A percentile compares a stretch with the other conserved stretches of the same genome.
Conservation (phyloP, 2,329 filamentous ascomycete species). For the Paecilomyces sp. region DNA sequence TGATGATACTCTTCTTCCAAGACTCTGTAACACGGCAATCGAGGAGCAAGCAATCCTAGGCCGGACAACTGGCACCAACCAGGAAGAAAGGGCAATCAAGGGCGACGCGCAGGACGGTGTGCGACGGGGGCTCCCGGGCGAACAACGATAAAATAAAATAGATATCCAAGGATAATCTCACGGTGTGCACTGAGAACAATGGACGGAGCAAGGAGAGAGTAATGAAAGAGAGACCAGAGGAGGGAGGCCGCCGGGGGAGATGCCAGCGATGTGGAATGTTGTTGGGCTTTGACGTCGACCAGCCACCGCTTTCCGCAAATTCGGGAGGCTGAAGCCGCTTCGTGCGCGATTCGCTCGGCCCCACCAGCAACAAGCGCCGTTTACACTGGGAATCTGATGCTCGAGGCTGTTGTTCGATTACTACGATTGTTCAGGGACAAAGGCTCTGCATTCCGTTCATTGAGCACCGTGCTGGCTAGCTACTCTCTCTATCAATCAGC, state of each 20-base stretch:
- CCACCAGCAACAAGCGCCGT: not conserved
- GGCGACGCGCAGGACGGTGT: not conserved
- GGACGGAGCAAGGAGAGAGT: not conserved
- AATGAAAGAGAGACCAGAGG: not conserved
- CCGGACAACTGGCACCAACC: not conserved
- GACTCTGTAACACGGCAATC: not conserved
- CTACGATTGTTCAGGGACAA: not conserved
- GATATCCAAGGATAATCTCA: not conserved
- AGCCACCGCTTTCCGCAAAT: conserved; percentile 9
- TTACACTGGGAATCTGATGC: not conserved
- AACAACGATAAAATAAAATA: not conserved
- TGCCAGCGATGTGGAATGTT: not conserved
- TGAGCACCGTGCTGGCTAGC: not conserved
- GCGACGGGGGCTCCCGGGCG: not conserved
- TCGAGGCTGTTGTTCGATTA: not conserved
- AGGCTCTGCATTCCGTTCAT: not conserved
- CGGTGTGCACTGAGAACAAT: not conserved
- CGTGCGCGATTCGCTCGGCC: not conserved
- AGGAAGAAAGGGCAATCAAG: not conserved
- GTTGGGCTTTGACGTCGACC: conserved; percentile 2
- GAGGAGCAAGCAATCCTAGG: not conserved
- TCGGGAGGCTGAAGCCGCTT: conserved; percentile 4
- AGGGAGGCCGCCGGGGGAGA: not conserved
- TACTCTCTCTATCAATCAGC: not conserved
- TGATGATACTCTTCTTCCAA: not conserved